Base-by-base conservation (phyloP, 2,329 filamentous ascomycete genomes). In the Tolypocladium ophioglossoides region DNA sequence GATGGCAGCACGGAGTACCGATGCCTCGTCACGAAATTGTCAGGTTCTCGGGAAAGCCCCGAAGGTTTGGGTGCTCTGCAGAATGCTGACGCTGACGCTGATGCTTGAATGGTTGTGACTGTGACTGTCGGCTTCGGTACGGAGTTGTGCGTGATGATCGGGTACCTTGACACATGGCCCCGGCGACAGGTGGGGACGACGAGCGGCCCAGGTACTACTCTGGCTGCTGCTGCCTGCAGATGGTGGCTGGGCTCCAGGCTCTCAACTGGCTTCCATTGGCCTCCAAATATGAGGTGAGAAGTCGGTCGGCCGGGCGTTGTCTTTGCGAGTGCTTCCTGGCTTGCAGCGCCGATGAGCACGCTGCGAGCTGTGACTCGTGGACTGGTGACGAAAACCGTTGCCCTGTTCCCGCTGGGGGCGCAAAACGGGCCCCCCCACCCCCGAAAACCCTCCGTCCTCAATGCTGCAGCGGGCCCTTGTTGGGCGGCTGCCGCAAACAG, bases 401-500 rank as follows among this genome's bases (percentile, higher is more conserved):
- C 16, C 24, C 8, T 27, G 3, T n/a, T 18, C 3, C 41, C 22
- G 18, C 30, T 18, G 24, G 24, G 44, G 24, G 24, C 44, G 12
- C 20, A 7, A 27, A 18, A 44, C 22, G 14, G 22, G 22, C 24
- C 44, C 18, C 40, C 18, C 6, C 18, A 3, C 16, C 37, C 37
- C 16, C 18, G 9, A 38, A 37, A 37, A 14, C 12, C 35, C 35
- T 37, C 37, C 37, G 37, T 38, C n/a, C 38, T 40, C 38, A 12
- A 10, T 4, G 38, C 27, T n/a, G 41, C 41, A 32, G 24, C 14
- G 48, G 34, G 30, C 34, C 18, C 34, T 37, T 8, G 48, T 39
- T 46, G 40, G 50, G 41, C 54, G 35, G 50, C 44, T 55, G 50
- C 58, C 47, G 55, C 46, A 53, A 54, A 41, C 57, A 55, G 55